Evolutionary conservation across 2,329 filamentous ascomycete genomes (phyloP).

Genomic region (Aspergillus sp.): DNA sequence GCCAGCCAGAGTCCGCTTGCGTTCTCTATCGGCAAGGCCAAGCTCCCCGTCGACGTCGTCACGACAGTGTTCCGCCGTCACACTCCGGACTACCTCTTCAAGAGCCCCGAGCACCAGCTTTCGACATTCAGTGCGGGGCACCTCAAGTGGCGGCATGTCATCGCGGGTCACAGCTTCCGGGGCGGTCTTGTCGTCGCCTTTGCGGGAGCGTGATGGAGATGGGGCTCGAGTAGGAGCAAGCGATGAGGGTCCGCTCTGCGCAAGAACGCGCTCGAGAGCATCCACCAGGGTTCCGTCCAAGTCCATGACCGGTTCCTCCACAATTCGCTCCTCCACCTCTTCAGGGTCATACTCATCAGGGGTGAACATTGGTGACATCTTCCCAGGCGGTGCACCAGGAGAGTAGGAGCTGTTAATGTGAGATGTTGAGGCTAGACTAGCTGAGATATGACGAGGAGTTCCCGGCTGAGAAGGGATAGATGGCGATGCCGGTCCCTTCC

Average conservation of each 20-base stretch:
- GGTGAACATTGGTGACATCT: constrained; percentile 16
- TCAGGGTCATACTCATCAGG: constrained; percentile 21
- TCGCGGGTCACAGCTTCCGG: constrained; percentile 23
- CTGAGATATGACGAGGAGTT: constrained; percentile 26
- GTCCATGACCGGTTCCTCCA: constrained; percentile 57
- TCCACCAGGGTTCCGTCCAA: constrained; percentile 58
- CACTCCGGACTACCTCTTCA: constrained; percentile 55
- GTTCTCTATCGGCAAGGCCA: constrained; percentile 31
- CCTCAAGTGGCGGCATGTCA: constrained; percentile 40
- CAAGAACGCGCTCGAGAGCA: constrained; percentile 56
- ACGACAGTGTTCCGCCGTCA: constrained; percentile 49
- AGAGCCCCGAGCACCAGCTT: constrained; percentile 56
- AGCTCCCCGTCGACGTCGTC: constrained; percentile 36
- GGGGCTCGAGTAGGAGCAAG: constrained; percentile 40
- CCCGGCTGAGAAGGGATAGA: constrained; percentile 19
- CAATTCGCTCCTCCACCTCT: constrained; percentile 51
- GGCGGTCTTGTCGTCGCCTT: constrained; percentile 27
- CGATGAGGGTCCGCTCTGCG: constrained; percentile 43
- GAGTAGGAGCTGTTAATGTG: constrained; percentile 29
- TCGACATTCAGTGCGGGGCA: constrained; percentile 53
- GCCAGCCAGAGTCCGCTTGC: constrained; percentile 30
- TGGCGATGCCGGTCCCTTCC: constrained; percentile 22
- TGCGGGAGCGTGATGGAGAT: constrained; percentile 39
- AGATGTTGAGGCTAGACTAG: constrained; percentile 22
- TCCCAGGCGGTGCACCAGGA: constrained; percentile 21